phyloP scores from a whole-genome alignment of 345 rosid genomes.

The Populus alba region DNA sequence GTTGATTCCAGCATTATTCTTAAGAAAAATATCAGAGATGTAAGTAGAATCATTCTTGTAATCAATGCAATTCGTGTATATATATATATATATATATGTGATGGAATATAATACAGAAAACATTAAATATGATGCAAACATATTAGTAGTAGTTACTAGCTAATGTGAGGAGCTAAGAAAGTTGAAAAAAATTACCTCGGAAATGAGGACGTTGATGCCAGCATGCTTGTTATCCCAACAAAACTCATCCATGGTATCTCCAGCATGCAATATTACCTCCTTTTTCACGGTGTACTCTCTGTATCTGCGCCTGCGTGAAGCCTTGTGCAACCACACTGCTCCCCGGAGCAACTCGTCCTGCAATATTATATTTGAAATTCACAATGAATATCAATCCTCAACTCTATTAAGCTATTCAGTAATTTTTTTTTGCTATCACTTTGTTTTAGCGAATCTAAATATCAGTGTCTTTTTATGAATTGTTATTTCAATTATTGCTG shows the following conservation, averaged over 20 bases:
- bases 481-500: no score
- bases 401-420: no score
- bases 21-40: no score
- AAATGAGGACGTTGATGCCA: constrained; percentile 36
- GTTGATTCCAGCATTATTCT: no score
- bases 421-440: no score
- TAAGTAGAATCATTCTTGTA: no score
- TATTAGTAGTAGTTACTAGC: neutral
- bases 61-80: no score
- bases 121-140: neutral
- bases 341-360: constrained; percentile 36
- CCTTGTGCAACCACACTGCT: constrained; percentile 39
- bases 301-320: constrained; percentile 35
- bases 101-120: no score
- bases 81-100: no score
- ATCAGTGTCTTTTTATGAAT: no score
- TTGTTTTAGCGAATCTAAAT: no score
- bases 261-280: constrained; percentile 36
- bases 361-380: neutral
- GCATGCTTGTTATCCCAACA: constrained; percentile 42
- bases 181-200: constrained; percentile 16
- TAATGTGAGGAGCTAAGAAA: neutral
- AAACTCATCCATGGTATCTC: constrained; percentile 39
- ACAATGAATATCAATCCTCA: neutral
- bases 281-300: constrained; percentile 34